These are phyloP conservation scores for Ustilago esculenta DNA, from an alignment of 1,284 basidiomycete genomes.

Conservation along the genomic window DNA sequence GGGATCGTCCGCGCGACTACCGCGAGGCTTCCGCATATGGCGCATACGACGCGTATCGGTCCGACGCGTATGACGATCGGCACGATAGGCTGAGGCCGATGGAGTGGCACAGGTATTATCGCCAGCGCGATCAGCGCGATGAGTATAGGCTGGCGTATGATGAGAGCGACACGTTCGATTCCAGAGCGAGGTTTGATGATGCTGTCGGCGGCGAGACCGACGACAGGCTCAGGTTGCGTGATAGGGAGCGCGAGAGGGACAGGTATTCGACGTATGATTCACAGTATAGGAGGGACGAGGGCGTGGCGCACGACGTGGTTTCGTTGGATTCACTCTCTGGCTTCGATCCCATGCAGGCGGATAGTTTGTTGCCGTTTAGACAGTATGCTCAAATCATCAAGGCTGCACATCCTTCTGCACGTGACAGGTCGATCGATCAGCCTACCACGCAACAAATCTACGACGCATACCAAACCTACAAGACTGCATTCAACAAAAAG, in stretches of 20 bases:
- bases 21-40: conserved; percentile 24
- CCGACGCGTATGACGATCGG: conserved; percentile 37
- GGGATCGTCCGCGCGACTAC: conserved; percentile 47
- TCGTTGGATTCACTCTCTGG: conserved; percentile 11
- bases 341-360: conserved; percentile 50
- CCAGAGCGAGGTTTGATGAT: too few relatives aligned
- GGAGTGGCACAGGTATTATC: conserved; percentile 49
- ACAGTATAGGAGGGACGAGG: conserved; percentile 27
- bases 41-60: conserved; percentile 34
- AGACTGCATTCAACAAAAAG: conserved; percentile 48
- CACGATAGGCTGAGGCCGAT: conserved; percentile 29
- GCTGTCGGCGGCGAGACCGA: too few relatives aligned
- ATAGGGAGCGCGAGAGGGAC: conserved; percentile 12
- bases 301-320: too few relatives aligned
- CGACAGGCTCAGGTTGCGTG: too few relatives aligned
- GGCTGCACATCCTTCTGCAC: conserved; percentile 44
- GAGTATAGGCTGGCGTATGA: conserved; percentile 37
- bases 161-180: conserved; percentile 14
- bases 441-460: conserved; percentile 52
- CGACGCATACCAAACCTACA: conserved; percentile 58
- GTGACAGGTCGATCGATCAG: conserved; percentile 42
- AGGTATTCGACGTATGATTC: conserved; percentile 26
- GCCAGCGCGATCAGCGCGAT: conserved; percentile 41
- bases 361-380: conserved; percentile 46
- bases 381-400: conserved; percentile 51